Percentiles rank a stretch among this genome's conserved stretches.
Conservation (phyloP, 208 protist genomes). For the Acanthamoeba lenticulata region DNA sequence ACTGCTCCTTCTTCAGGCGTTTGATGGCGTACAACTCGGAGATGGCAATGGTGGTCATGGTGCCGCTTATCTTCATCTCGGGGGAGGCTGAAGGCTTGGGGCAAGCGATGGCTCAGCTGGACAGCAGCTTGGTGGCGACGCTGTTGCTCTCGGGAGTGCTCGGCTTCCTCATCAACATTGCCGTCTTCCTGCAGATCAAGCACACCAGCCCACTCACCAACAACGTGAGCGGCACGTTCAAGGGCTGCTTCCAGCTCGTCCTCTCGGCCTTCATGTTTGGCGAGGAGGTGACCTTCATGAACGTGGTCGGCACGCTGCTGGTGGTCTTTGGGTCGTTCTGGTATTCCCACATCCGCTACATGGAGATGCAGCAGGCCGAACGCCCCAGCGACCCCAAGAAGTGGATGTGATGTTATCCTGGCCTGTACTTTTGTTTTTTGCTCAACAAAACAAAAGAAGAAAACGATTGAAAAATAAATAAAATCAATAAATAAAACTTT, state of each 20-base stretch:
- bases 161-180: conserved; percentile 79
- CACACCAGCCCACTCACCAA: conserved; percentile 63
- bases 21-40: conserved; percentile 36
- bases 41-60: background rate
- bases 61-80: background rate
- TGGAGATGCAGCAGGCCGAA: conserved; percentile 70
- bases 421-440: too few relatives aligned
- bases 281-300: conserved; percentile 18
- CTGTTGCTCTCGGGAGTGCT: conserved; percentile 67
- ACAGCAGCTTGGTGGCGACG: background rate
- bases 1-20: background rate
- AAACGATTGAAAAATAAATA: too few relatives aligned
- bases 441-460: too few relatives aligned
- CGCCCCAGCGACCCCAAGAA: background rate
- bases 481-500: too few relatives aligned
- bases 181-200: conserved; percentile 76
- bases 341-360: conserved; percentile 62
- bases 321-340: conserved; percentile 62
- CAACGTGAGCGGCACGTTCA: conserved; percentile 43
- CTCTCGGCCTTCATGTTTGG: background rate
- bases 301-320: conserved; percentile 69
- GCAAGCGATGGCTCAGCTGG: background rate
- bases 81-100: background rate
- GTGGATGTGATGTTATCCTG: background rate
- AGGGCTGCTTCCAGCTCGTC: conserved; percentile 25